phyloP scores from a whole-genome alignment of 805 yeast species.

The Candida loeiensis region DNA sequence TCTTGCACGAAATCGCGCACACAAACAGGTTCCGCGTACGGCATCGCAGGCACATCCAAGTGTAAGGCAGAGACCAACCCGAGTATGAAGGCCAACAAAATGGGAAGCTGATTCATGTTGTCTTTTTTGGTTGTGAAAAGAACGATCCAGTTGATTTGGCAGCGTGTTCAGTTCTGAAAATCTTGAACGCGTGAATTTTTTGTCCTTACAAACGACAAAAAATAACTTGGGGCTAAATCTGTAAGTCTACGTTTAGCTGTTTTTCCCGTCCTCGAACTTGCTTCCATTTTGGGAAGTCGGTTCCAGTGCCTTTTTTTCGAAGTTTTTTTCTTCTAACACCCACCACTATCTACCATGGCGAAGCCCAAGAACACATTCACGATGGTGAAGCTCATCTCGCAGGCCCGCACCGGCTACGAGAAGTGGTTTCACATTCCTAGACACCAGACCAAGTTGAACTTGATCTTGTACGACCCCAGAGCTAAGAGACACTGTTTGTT shows the following conservation, averaged over 20 bases:
- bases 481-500: conserved; percentile 90
- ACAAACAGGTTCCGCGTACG: conserved; percentile 63
- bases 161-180: conserved; percentile 16
- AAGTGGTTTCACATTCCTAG: conserved; percentile 80
- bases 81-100: conserved; percentile 17
- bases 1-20: conserved; percentile 86
- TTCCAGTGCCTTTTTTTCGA: not conserved
- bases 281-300: not conserved
- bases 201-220: not conserved
- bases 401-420: conserved; percentile 87
- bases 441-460: conserved; percentile 72
- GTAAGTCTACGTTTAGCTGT: not conserved
- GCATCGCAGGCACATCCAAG: conserved; percentile 50
- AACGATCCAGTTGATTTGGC: conserved; percentile 5
- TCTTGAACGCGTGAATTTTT: conserved; percentile 8
- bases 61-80: conserved; percentile 40
- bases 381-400: conserved; percentile 78
- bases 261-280: not conserved
- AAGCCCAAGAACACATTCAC: conserved; percentile 74
- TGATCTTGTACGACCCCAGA: conserved; percentile 44
- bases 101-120: conserved; percentile 13
- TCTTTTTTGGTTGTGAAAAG: not conserved
- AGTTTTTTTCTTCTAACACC: not conserved
- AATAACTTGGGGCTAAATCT: conserved; percentile 1
- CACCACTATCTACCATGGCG: conserved; percentile 11